These are phyloP conservation scores for Lasiodiplodia citricola DNA, from an alignment of 2,329 filamentous ascomycete species.

Conservation along the genomic window DNA sequence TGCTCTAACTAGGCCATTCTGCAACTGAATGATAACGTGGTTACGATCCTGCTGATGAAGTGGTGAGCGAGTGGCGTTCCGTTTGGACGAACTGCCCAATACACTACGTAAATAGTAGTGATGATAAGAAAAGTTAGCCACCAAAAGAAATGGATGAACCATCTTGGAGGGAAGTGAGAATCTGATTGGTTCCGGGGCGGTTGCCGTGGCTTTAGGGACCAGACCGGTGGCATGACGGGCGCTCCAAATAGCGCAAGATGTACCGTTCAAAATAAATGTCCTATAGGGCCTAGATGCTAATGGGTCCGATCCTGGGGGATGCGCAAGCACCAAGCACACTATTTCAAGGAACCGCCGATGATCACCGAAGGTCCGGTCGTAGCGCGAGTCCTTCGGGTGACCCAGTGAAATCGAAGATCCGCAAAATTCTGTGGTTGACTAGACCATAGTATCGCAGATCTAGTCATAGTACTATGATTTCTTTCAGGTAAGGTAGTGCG, in stretches of 20 bases:
- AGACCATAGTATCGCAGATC: constrained; percentile 58
- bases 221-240: constrained; percentile 64
- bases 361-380: constrained; percentile 43
- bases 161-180: too few relatives aligned
- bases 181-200: too few relatives aligned
- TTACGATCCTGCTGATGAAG: too few relatives aligned
- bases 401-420: constrained; percentile 65
- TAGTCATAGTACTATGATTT: constrained; percentile 68
- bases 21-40: too few relatives aligned
- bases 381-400: constrained; percentile 50
- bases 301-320: constrained; percentile 63
- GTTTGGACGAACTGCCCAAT: too few relatives aligned
- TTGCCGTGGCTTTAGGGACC: constrained; percentile 56
- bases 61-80: too few relatives aligned
- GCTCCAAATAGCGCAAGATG: constrained; percentile 55
- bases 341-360: constrained; percentile 61
- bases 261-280: constrained; percentile 62
- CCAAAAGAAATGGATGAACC: too few relatives aligned
- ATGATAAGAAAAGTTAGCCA: too few relatives aligned
- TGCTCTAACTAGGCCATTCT: too few relatives aligned
- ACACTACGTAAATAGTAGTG: too few relatives aligned
- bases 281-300: constrained; percentile 69
- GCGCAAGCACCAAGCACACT: constrained; percentile 61
- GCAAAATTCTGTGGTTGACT: constrained; percentile 60
- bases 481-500: constrained; percentile 58